Evolutionary conservation across 306 rosid genomes (phyloP).

Genomic region (Alnus glutinosa): DNA sequence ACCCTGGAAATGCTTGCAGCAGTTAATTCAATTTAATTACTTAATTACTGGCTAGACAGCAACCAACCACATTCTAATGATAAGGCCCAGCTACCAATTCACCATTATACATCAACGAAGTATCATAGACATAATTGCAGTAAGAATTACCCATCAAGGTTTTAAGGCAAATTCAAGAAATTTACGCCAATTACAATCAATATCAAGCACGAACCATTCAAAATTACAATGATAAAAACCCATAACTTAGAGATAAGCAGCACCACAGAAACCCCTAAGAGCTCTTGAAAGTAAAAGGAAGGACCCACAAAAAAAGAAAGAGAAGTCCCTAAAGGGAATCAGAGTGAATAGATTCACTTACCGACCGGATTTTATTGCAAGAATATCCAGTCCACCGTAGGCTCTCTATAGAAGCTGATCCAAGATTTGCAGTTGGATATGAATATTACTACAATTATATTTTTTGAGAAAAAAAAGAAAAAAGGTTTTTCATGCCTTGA

Average conservation of each 20-base stretch:
- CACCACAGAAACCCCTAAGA: constrained; percentile 11
- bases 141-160: constrained; percentile 15
- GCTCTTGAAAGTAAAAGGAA: not conserved
- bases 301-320: not conserved
- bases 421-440: constrained; percentile 4
- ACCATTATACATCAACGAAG: not conserved
- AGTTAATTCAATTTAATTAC: constrained; percentile 7
- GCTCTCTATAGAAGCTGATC: constrained; percentile 4
- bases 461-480: no score
- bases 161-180: constrained; percentile 17
- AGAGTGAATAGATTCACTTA: constrained; percentile 7
- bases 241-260: not conserved
- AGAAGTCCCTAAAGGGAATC: not conserved
- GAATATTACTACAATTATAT: not conserved
- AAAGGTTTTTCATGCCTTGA: not conserved
- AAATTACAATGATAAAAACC: constrained; percentile 6
- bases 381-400: constrained; percentile 14
- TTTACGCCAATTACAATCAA: constrained; percentile 14
- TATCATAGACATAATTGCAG: constrained; percentile 1
- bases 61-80: not conserved
- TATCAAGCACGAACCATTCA: constrained; percentile 20
- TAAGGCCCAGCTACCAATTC: not conserved
- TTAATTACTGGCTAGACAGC: not conserved
- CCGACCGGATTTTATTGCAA: not conserved
- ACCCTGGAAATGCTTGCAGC: constrained; percentile 37